Percentiles rank a stretch among this genome's conserved stretches.
Evolutionary conservation across 2,329 filamentous ascomycete genomes (phyloP).

Genomic region (Scytalidium lignicola): DNA sequence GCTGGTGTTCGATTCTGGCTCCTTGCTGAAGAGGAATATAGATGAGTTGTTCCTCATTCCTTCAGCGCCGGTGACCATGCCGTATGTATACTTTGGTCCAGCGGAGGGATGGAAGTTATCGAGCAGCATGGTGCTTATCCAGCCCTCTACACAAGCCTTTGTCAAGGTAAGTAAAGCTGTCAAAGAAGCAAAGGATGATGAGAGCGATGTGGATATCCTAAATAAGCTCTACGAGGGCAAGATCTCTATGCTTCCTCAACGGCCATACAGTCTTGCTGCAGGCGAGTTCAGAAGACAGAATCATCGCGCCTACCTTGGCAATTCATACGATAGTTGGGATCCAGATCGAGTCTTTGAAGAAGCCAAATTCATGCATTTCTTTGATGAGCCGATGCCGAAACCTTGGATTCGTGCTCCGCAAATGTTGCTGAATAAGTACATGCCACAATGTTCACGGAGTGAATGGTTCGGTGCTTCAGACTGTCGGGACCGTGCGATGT

Average conservation of each 20-base stretch:
- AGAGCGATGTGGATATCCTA: slow-evolving; percentile 29
- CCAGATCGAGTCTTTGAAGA: slow-evolving; percentile 43
- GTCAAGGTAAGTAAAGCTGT: slow-evolving; percentile 14
- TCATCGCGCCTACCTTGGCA: slow-evolving; percentile 47
- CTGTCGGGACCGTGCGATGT: slow-evolving; percentile 21
- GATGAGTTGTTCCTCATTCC: slow-evolving; percentile 24
- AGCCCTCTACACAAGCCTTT: slow-evolving; percentile 16
- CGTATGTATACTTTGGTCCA: slow-evolving; percentile 21
- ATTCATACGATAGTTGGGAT: slow-evolving; percentile 45
- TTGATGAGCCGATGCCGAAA: slow-evolving; percentile 56
- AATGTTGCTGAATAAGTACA: slow-evolving; percentile 23
- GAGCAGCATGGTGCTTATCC: slow-evolving; percentile 19
- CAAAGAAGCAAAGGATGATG: slow-evolving; percentile 10
- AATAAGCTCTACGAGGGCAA: slow-evolving; percentile 47
- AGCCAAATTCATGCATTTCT: slow-evolving; percentile 55
- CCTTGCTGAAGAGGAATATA: slow-evolving; percentile 17
- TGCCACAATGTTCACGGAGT: slow-evolving; percentile 20
- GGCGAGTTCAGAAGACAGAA: slow-evolving; percentile 49
- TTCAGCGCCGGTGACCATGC: slow-evolving; percentile 20
- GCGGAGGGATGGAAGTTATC: slow-evolving; percentile 17
- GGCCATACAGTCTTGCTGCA: slow-evolving; percentile 48
- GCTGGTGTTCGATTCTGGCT: slow-evolving; percentile 18
- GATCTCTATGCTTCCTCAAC: slow-evolving; percentile 50
- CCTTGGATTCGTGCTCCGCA: slow-evolving; percentile 39
- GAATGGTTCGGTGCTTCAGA: slow-evolving; percentile 23